Evolutionary conservation across 192 early-diverging fungal genomes (phyloP).

Genomic region (Coemansia sp.): DNA sequence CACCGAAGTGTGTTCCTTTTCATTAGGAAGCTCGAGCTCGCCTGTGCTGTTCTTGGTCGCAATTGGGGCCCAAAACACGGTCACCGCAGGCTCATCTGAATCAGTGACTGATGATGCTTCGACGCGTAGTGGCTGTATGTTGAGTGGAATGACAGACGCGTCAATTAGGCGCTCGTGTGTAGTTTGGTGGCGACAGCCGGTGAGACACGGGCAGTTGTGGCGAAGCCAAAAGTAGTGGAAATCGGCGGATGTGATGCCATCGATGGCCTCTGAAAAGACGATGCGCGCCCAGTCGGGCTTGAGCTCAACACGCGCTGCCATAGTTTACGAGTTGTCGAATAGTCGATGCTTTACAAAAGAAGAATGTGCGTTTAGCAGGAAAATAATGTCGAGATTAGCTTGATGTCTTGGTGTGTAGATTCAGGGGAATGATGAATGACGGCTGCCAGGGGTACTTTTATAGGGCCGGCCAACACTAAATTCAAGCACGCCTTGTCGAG

Average conservation of each 20-base stretch:
- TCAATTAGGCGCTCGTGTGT: conserved; percentile 54
- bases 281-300: conserved; percentile 53
- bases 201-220: conserved; percentile 55
- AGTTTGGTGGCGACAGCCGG: conserved; percentile 43
- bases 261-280: conserved; percentile 11
- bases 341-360: background rate
- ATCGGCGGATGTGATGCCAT: conserved; percentile 22
- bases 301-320: conserved; percentile 39
- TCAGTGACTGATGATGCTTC: conserved; percentile 1
- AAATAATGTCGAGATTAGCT: background rate
- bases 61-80: conserved; percentile 45
- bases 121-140: conserved; percentile 46
- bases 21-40: conserved; percentile 20
- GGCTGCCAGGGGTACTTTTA: conserved; percentile 3
- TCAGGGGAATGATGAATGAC: background rate
- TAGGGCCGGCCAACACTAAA: background rate
- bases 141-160: conserved; percentile 39
- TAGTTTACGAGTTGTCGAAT: background rate
- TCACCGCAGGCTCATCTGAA: conserved; percentile 13
- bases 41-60: conserved; percentile 43
- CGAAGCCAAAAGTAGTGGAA: conserved; percentile 58
- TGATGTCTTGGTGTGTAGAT: background rate
- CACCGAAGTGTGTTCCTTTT: conserved; percentile 39
- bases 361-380: background rate
- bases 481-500: no score